Percentiles rank a stretch among this genome's conserved stretches.
Conservation (phyloP, 2,329 filamentous ascomycete genomes). For the Aspergillus fijiensis region DNA sequence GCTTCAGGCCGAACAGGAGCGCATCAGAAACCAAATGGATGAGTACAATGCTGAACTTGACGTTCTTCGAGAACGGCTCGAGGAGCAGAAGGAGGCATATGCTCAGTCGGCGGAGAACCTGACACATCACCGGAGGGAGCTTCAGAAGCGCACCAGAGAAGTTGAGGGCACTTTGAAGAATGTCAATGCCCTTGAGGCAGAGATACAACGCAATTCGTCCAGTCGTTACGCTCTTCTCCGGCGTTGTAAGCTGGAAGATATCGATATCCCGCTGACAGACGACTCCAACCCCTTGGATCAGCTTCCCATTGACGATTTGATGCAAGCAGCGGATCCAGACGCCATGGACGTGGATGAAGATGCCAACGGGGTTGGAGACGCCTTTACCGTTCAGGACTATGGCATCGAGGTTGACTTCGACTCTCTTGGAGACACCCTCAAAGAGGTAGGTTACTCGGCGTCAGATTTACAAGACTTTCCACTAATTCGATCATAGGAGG, state of each 20-base stretch:
- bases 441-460: conserved; percentile 59
- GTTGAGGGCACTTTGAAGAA: conserved; percentile 74
- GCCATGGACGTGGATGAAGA: conserved; percentile 91
- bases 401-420: conserved; percentile 89
- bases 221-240: conserved; percentile 81
- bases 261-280: conserved; percentile 74
- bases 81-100: conserved; percentile 66
- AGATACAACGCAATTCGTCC: conserved; percentile 80
- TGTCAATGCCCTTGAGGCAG: conserved; percentile 76
- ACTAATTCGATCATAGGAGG: conserved; percentile 51
- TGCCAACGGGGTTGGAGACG: conserved; percentile 44
- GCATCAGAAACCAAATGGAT: conserved; percentile 71
- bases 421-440: conserved; percentile 76
- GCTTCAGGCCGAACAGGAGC: conserved; percentile 70
- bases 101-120: conserved; percentile 71
- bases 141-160: conserved; percentile 80
- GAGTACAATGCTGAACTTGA: conserved; percentile 74
- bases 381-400: conserved; percentile 76
- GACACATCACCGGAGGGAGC: conserved; percentile 71
- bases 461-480: neutral
- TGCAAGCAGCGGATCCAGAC: conserved; percentile 71
- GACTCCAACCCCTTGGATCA: conserved; percentile 72
- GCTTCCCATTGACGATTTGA: conserved; percentile 81
- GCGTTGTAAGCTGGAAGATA: conserved; percentile 90
- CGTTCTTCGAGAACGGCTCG: conserved; percentile 69